phyloP scores from a whole-genome alignment of 345 rosid species.

The rapeseed (Brassica napus) region DNA sequence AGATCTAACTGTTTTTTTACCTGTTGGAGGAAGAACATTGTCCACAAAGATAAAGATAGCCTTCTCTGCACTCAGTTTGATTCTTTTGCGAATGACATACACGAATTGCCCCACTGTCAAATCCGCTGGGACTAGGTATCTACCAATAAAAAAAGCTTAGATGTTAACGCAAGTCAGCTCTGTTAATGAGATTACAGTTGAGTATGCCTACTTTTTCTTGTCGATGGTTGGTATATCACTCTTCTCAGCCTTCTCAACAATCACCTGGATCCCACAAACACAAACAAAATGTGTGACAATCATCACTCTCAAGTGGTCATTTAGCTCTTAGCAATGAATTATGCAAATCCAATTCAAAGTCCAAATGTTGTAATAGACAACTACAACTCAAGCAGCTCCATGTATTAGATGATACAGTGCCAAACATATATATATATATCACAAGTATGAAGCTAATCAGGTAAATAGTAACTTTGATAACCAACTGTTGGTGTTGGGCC shows the following conservation, averaged over 20 bases:
- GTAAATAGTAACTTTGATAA: not conserved
- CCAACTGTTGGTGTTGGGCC: not conserved
- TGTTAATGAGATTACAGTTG: not conserved
- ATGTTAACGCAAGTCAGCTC: not conserved
- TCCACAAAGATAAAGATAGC: slow-evolving; percentile 85
- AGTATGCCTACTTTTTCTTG: slow-evolving; percentile 69
- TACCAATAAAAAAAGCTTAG: slow-evolving; percentile 24
- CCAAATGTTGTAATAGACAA: not conserved
- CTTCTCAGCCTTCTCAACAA: slow-evolving; percentile 80
- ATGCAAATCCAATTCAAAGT: not conserved
- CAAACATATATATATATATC: not conserved
- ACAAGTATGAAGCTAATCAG: not conserved
- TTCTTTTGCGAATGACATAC: slow-evolving; percentile 83
- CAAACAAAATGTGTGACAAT: not conserved
- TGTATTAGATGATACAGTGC: not conserved
- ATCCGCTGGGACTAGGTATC: slow-evolving; percentile 87
- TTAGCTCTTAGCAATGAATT: not conserved
- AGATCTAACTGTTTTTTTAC: slow-evolving; percentile 31
- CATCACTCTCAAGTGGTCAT: too few species aligned
- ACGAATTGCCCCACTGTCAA: slow-evolving; percentile 87
- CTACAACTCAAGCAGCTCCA: not conserved
- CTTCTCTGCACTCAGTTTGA: slow-evolving; percentile 79
- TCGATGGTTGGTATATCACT: slow-evolving; percentile 83
- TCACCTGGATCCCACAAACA: slow-evolving; percentile 54
- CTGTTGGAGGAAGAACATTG: slow-evolving; percentile 80